Conservation (phyloP, 2,329 filamentous ascomycete genomes). For the Emergomyces africanus region DNA sequence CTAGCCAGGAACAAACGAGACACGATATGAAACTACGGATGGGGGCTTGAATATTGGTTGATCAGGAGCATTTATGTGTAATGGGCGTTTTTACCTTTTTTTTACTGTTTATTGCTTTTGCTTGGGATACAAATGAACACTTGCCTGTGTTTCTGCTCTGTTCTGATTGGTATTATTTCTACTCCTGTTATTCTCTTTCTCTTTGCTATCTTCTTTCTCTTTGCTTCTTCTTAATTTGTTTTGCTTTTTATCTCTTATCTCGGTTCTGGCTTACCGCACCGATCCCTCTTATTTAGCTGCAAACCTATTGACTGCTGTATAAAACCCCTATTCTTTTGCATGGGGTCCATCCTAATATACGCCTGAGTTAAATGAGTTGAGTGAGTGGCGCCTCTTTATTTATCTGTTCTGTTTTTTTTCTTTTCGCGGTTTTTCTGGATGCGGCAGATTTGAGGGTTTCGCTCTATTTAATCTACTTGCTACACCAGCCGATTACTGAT, state of each 20-base stretch:
- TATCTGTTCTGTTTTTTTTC: too few relatives aligned
- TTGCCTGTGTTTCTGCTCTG: background rate
- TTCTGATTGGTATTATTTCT: background rate
- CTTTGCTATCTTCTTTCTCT: too few relatives aligned
- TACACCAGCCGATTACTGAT: too few relatives aligned
- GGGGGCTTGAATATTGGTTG: background rate
- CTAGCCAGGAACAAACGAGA: background rate
- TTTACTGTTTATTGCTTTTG: background rate
- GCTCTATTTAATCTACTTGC: too few relatives aligned
- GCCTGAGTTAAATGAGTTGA: too few relatives aligned
- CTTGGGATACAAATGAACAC: constrained; percentile 5
- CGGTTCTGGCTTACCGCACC: too few relatives aligned
- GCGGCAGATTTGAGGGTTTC: too few relatives aligned
- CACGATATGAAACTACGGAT: background rate
- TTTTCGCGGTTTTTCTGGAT: too few relatives aligned
- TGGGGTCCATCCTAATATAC: background rate
- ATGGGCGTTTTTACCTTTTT: background rate
- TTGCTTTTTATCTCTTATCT: background rate
- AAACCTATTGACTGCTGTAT: background rate
- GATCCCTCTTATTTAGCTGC: too few relatives aligned
- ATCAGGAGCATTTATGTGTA: constrained; percentile 3
- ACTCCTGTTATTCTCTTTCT: background rate
- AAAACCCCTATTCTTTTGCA: background rate
- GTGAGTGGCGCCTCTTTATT: too few relatives aligned
- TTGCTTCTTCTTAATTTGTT: background rate